phyloP scores from a whole-genome alignment of 139 green algal genomes.

The Picochlorum sp. region DNA sequence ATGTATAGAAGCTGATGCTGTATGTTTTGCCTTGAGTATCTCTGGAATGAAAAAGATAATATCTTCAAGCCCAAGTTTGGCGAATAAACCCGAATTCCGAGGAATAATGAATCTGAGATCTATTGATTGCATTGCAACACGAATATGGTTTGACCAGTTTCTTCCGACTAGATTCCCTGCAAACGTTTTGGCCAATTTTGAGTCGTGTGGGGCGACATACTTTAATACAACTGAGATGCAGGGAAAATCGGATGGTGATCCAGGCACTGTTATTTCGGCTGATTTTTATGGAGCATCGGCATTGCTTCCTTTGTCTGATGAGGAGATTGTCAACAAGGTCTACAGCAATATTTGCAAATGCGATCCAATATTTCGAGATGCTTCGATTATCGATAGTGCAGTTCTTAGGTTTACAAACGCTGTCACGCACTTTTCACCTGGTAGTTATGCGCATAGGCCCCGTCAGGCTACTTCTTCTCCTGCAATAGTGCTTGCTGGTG shows the following conservation, averaged over 20 bases:
- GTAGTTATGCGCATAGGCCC: constrained; percentile 43
- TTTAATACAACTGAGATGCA: constrained; percentile 81
- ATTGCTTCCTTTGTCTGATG: constrained; percentile 69
- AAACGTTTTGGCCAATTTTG: constrained; percentile 74
- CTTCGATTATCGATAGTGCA: constrained; percentile 46
- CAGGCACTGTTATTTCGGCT: constrained; percentile 67
- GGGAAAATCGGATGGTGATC: constrained; percentile 67
- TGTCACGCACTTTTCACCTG: constrained; percentile 80
- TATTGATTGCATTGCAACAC: constrained; percentile 64
- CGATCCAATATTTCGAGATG: constrained; percentile 56
- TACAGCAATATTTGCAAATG: constrained; percentile 44
- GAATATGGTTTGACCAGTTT: constrained; percentile 60
- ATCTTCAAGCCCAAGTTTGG: constrained; percentile 33
- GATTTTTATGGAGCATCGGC: constrained; percentile 74
- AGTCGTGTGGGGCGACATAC: constrained; percentile 66
- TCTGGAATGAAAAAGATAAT: constrained; percentile 81
- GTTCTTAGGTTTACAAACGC: constrained; percentile 64
- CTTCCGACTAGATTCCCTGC: constrained; percentile 52
- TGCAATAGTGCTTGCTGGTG: constrained; percentile 68
- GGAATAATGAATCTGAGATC: constrained; percentile 61
- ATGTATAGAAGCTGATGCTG: constrained; percentile 52
- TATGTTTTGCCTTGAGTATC: constrained; percentile 75
- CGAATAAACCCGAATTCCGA: constrained; percentile 35
- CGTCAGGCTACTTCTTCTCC: constrained; percentile 52
- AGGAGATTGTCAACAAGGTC: constrained; percentile 58